phyloP scores from a whole-genome alignment of 2,329 filamentous ascomycete genomes.

The Phoma herbarum region DNA sequence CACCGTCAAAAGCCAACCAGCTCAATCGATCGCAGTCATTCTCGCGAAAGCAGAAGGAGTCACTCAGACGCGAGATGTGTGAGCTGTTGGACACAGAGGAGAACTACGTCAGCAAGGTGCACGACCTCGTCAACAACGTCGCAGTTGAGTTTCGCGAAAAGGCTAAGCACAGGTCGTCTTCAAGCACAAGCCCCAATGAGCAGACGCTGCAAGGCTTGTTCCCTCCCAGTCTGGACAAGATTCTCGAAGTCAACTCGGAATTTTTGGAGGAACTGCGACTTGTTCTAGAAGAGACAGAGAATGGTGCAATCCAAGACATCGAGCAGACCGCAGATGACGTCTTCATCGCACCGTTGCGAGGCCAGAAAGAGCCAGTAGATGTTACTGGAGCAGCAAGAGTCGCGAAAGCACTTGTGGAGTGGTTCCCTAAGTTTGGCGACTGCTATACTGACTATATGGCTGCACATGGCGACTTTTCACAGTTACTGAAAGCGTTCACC shows the following conservation, averaged over 20 bases:
- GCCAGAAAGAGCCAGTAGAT: slow-evolving; percentile 63
- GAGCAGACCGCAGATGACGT: slow-evolving; percentile 61
- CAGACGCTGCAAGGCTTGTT: slow-evolving; percentile 80
- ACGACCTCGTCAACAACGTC: slow-evolving; percentile 81
- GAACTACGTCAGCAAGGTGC: slow-evolving; percentile 88
- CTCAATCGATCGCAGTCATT: slow-evolving; percentile 82
- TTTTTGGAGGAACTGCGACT: slow-evolving; percentile 81
- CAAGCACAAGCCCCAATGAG: slow-evolving; percentile 74
- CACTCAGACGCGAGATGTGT: slow-evolving; percentile 84
- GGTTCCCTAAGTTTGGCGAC: slow-evolving; percentile 91
- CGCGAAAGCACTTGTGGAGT: slow-evolving; percentile 82
- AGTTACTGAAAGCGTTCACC: slow-evolving; percentile 79
- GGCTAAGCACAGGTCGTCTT: slow-evolving; percentile 65
- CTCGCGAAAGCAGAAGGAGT: slow-evolving; percentile 81
- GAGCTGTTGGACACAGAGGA: slow-evolving; percentile 95
- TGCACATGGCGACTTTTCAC: slow-evolving; percentile 86
- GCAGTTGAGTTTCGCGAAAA: slow-evolving; percentile 81
- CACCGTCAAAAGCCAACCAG: slow-evolving; percentile 85
- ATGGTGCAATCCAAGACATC: slow-evolving; percentile 79
- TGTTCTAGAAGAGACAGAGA: slow-evolving; percentile 83
- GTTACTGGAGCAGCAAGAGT: slow-evolving; percentile 80
- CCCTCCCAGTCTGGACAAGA: slow-evolving; percentile 79
- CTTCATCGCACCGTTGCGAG: slow-evolving; percentile 46
- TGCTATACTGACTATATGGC: slow-evolving; percentile 94
- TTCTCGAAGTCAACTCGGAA: slow-evolving; percentile 80